phyloP scores from a whole-genome alignment of 805 yeast genomes.

The Saccharomyces mikatae region DNA sequence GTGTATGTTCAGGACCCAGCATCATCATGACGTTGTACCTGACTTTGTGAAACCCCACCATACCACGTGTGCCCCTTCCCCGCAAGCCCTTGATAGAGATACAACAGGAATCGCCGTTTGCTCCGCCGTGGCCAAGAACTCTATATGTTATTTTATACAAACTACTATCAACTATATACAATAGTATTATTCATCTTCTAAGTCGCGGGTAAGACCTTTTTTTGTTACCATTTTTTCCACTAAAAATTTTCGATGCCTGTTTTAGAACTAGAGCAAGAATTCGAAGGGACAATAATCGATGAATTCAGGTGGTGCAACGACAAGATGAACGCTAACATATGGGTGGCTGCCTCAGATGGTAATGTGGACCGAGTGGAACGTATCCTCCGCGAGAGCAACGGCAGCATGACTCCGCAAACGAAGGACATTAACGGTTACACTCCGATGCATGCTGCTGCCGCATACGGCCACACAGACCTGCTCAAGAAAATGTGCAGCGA shows the following conservation, averaged over 20 bases:
- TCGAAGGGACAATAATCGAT: background rate
- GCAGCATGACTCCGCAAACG: conserved; percentile 53
- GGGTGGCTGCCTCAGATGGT: conserved; percentile 94
- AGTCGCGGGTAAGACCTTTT: background rate
- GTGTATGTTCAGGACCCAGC: conserved; percentile 85
- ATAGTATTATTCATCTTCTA: background rate
- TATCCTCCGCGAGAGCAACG: conserved; percentile 37
- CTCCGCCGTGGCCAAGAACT: background rate
- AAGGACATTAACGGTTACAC: conserved; percentile 93
- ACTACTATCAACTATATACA: background rate
- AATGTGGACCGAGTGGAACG: conserved; percentile 50
- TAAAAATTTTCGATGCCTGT: background rate
- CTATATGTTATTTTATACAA: too few relatives aligned
- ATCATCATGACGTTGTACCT: conserved; percentile 77
- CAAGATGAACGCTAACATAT: conserved; percentile 47
- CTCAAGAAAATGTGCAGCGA: conserved; percentile 30
- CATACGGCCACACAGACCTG: conserved; percentile 75
- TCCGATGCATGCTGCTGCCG: conserved; percentile 94
- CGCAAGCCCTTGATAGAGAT: background rate
- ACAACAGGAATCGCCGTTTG: background rate
- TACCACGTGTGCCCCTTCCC: background rate
- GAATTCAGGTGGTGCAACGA: background rate
- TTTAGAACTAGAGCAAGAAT: background rate
- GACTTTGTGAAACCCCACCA: conserved; percentile 43
- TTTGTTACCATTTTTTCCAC: background rate